Base-by-base conservation (phyloP, 176 grass and related monocot species). In the Areca catechu region DNA sequence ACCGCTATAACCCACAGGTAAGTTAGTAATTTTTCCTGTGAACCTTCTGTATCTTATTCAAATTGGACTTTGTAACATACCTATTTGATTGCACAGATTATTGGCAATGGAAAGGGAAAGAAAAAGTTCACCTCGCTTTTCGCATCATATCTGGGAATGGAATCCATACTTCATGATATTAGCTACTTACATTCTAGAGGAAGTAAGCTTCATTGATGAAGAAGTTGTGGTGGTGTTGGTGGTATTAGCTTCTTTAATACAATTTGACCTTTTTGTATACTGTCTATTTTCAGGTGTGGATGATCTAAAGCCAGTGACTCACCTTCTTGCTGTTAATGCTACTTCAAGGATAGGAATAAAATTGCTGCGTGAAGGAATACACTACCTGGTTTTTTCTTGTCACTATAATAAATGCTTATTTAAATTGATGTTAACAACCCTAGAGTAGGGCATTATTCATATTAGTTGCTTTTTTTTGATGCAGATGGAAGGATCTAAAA, bases 1-100 rank as follows among this genome's bases (percentile, higher is more conserved):
- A 77, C 57, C 93, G 93, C 49, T 97, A 91, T 72, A 97, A 91
- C 53, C 86, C 87, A 54, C 72, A 70, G 51, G 93, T 91, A 85
- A 80, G 84, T 70, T 69, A 22, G 48, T 56, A 65, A 0, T 37
- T 61, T 62, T 73, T 55, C 10, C 9, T 27, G 4, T 5, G 1
- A 27, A 4, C n/a, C 34, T 12, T 55, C 17, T 54, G 34, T 43
- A 43, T 10, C 2, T 43, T 43, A 43, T 14, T 43, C 2, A 3
- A 14, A 14, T 43, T 43, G 12, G 9, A 43, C 9, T 43, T 14
- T 2, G 14, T 43, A 10, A 43, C 34, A 43, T 53, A 54, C 12
- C 48, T 17, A 28, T 18, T n/a, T 16, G 16, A 51, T 62, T 50
- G n/a, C 56, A 25, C 62, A 97, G 93, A 88, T 97, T 65, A 79